Base-by-base conservation (phyloP, 768 basidiomycete genomes). In the Tephrocybe rancida region DNA sequence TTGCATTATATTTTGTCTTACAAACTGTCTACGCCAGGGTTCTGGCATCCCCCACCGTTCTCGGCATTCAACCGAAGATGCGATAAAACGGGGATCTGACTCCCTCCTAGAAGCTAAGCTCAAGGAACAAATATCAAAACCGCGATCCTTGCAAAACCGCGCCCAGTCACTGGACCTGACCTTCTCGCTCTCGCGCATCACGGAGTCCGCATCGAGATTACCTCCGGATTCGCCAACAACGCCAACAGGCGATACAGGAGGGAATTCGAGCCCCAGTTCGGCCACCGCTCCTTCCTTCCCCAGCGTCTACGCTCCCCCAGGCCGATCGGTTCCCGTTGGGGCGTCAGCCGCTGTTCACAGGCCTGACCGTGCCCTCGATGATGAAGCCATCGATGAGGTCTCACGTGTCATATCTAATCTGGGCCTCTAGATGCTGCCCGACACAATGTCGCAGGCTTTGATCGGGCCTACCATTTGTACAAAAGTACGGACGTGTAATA, bases 111-210 rank as follows among this genome's bases (percentile, higher is more conserved):
- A 93, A 62, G 84, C 90, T 34, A 94, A 94, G 67, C 67, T 94
- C 41, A 91, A 88, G 70, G 89, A 90, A 54, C 87, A 87, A 58
- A 72, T 78, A 56, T 75, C 78, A 29, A 92, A 92, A 71, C 90
- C 90, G 4, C 87, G 92, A 44, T 88, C 90, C 3, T 73, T 93
- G 57, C 86, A 86, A 56, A 92, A 92, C 61, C 88, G 93, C 16
- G 93, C 93, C 0, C 93, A 95, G 67, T 92, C 89, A 4, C 85
- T 96, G 43, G 93, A 96, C 66, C 74, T 96, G 59, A 92, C 90
- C 0, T 85, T 85, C 59, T 93, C 92, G 5, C 79, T 94, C 26
- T 86, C 85, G n/a, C 86, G 85, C 49, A 91, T 92, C 60, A 84
- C 85, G 4, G 91, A 91, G 63, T 79, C 84, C 18, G 65, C 74